A percentile compares a stretch with the other conserved stretches of the same genome.
These are phyloP conservation scores for Strigomonas culicis DNA, from an alignment of 208 protist genomes.

Conservation along the genomic window DNA sequence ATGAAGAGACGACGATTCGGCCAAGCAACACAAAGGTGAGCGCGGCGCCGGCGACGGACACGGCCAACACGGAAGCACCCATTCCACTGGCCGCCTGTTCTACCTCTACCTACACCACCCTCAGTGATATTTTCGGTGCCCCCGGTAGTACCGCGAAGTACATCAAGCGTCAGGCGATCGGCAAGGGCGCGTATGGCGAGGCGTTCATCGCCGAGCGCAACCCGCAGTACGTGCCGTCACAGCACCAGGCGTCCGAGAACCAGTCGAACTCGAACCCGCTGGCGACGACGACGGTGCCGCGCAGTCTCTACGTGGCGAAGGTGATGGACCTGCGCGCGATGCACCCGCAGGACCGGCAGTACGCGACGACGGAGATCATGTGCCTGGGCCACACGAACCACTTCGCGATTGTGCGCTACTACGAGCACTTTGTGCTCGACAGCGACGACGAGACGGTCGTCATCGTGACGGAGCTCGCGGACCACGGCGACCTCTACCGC, in stretches of 20 bases:
- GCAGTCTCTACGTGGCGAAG: slow-evolving; percentile 75
- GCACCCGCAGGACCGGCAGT: slow-evolving; percentile 52
- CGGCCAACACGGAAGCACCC: slow-evolving; percentile 1
- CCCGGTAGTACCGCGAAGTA: slow-evolving; percentile 41
- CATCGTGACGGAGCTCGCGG: slow-evolving; percentile 90
- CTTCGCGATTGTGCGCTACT: slow-evolving; percentile 81
- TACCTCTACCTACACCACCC: slow-evolving; percentile 3
- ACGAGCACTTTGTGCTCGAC: slow-evolving; percentile 78
- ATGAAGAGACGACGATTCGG: not conserved
- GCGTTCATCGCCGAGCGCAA: slow-evolving; percentile 78
- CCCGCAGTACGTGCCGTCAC: slow-evolving; percentile 29
- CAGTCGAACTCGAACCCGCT: slow-evolving; percentile 26
- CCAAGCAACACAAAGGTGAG: slow-evolving; percentile 4
- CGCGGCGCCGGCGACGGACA: not conserved
- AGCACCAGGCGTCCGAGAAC: slow-evolving; percentile 21
- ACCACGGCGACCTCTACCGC: slow-evolving; percentile 73
- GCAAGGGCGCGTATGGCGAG: slow-evolving; percentile 91
- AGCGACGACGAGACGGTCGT: slow-evolving; percentile 70
- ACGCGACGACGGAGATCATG: slow-evolving; percentile 84
- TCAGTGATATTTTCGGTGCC: slow-evolving; percentile 25
- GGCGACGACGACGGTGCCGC: slow-evolving; percentile 28
- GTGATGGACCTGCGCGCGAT: slow-evolving; percentile 78
- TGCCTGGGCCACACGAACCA: slow-evolving; percentile 80
- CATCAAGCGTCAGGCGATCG: slow-evolving; percentile 60
- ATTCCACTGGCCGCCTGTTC: not conserved